Evolutionary conservation across 495 filamentous ascomycete genomes (phyloP), one percentile per base, ranked within the genome.

Genomic region (Aspergillus campestris): DNA sequence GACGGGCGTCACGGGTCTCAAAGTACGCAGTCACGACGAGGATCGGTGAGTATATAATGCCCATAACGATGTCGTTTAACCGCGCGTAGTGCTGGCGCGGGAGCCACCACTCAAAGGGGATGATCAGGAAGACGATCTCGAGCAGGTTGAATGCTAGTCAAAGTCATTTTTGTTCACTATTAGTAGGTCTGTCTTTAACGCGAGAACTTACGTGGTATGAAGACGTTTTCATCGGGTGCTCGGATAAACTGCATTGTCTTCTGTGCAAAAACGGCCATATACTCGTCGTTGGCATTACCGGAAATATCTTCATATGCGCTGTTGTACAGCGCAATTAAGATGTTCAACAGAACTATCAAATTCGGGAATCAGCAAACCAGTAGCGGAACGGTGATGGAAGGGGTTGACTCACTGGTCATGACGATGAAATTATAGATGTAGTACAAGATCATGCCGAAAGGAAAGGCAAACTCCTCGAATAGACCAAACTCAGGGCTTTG

Each of bases 401-500:
- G 8, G 13, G 30, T 28, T 24, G 18, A 51, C 66, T 56, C 57
- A 78, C 75, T 65, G 34, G 75, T 89, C 87, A 95, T 95, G 30
- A 98, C 82, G n/a, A 96, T 77, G 56, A 98, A 98, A 18, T 88
- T 94, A 60, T 94, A 98, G 43, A 94, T 74, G 62, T 98, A 97
- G 62, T 97, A 95, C 8, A 95, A 79, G 6, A 92, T 84, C 13
- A 91, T 78, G 3, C 89, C 89, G 56, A 92, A 95, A 0, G 89
- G 89, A 14, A 72, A 77, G 1, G 77, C 79, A 61, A 82, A 85
- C 12, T 82, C 71, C 49, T 94, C 86, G 56, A 95, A 98, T 5
- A 82, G 88, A 15, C 76, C 77, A 52, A 98, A 97, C 38, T 96
- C 89, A 2, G 92, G 92, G 36, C 79, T 85, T 60, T 87, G 82